Evolutionary conservation across 768 basidiomycete species (phyloP).

Genomic region (Lentinula boryana): DNA sequence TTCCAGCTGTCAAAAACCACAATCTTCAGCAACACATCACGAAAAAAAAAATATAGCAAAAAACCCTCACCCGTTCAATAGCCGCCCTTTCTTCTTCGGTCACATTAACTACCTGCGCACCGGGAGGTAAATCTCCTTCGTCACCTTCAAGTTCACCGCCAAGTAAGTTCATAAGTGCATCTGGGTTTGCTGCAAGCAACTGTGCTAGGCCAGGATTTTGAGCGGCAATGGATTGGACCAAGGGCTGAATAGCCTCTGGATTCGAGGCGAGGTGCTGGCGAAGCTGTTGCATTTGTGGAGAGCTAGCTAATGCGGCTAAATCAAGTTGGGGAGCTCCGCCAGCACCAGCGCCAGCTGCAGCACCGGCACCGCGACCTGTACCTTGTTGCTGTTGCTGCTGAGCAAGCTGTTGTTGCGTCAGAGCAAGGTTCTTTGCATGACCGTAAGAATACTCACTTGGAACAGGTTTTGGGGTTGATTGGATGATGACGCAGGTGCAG

Average conservation of each 20-base stretch:
- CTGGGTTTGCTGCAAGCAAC: constrained; percentile 64
- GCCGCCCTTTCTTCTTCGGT: constrained; percentile 86
- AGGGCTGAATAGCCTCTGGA: constrained; percentile 68
- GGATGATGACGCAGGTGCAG: constrained; percentile 24
- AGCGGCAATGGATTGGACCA: constrained; percentile 77
- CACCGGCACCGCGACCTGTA: constrained; percentile 23
- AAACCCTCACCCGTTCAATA: constrained; percentile 71
- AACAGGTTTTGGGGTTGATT: constrained; percentile 79
- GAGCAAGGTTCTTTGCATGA: background rate
- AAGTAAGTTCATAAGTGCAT: constrained; percentile 59
- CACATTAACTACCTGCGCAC: constrained; percentile 63
- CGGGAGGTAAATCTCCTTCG: constrained; percentile 38
- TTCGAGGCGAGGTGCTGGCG: constrained; percentile 71
- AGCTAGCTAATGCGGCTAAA: constrained; percentile 49
- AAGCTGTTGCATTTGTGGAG: constrained; percentile 66
- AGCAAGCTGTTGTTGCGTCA: constrained; percentile 43
- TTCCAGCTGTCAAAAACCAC: constrained; percentile 52
- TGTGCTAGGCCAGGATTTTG: constrained; percentile 75
- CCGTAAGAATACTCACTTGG: constrained; percentile 42
- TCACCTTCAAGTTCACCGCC: constrained; percentile 36
- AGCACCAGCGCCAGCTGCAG: constrained; percentile 23
- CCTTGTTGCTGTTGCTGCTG: constrained; percentile 38
- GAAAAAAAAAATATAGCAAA: background rate
- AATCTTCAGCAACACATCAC: background rate
- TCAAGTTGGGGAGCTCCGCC: constrained; percentile 31